Evolutionary conservation across 805 yeast genomes (phyloP), one percentile per base, ranked within the genome.

Genomic region (Kuraishia capsulata): DNA sequence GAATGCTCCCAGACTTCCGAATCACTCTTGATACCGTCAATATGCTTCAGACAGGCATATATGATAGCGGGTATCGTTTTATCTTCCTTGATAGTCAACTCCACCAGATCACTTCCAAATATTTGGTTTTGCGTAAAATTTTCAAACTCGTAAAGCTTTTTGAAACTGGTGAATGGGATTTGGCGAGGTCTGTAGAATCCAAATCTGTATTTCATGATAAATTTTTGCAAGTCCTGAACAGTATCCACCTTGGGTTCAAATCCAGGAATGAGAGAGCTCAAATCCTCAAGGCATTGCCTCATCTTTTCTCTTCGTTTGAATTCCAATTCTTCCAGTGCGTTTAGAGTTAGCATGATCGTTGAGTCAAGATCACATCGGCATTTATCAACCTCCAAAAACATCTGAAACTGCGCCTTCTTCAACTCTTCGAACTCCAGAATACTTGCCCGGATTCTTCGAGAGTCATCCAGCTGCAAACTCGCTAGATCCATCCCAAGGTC

Each of bases 341-440:
- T 28, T 17, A 28, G 81, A 62, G 51, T 83, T 89, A 47, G 81
- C 89, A 81, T 71, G 40, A 81, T 66, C 25, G 71, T 53, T 50
- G 82, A 90, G 56, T 87, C 95, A 35, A 84, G 66, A 35, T 76
- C 77, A 55, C 92, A 81, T 42, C 95, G 68, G 11, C 73, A 56
- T 33, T 67, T 64, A 51, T 86, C 96, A 45, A 84, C 64, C 30
- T 69, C 71, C 33, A 62, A 57, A 8, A 84, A 78, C 37, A 71
- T 67, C 33, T 63, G 62, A 41, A 64, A 71, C 57, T 81, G 81
- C 40, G 65, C 65, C 14, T 57, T 49, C 51, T 86, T 92, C 24
- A 82, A 65, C 25, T 61, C 61, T 33, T 67, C 62, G 6, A 79
- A 80, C 30, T 83, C 89, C 29, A 69, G 63, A 20, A 64, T 57